These are phyloP conservation scores for Podaxis sp. DNA, from an alignment of 768 basidiomycete genomes.

Conservation along the genomic window DNA sequence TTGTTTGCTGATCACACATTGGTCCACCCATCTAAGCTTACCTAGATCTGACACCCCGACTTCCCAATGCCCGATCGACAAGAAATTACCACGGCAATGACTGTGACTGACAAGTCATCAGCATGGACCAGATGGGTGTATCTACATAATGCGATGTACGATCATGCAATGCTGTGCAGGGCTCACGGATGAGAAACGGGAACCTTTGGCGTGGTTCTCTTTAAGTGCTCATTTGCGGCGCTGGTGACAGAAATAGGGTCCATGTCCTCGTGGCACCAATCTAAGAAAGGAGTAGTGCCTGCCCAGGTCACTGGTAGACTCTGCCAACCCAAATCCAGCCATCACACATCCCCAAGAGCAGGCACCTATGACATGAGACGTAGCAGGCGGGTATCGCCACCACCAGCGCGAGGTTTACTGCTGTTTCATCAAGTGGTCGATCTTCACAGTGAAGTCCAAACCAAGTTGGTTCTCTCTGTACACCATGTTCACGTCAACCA, in stretches of 20 bases:
- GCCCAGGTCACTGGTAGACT: not conserved
- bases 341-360: not conserved
- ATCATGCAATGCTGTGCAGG: not conserved
- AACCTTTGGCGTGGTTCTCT: not conserved
- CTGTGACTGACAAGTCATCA: not conserved
- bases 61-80: not conserved
- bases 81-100: not conserved
- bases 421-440: not conserved
- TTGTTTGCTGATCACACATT: not conserved
- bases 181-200: not conserved
- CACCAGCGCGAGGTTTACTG: not conserved
- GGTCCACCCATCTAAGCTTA: not conserved
- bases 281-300: not conserved
- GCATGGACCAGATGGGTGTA: not conserved
- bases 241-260: not conserved
- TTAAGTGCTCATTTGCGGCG: not conserved
- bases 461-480: not conserved
- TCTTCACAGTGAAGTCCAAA: not conserved
- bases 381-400: not conserved
- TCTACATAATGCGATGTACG: not conserved
- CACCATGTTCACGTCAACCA: not conserved
- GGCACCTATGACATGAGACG: not conserved
- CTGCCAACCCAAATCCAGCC: not conserved
- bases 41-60: constrained; percentile 1
- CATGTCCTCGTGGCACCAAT: not conserved